Conservation (phyloP, 2,329 filamentous ascomycete species). For the Rhinocladiella similis region DNA sequence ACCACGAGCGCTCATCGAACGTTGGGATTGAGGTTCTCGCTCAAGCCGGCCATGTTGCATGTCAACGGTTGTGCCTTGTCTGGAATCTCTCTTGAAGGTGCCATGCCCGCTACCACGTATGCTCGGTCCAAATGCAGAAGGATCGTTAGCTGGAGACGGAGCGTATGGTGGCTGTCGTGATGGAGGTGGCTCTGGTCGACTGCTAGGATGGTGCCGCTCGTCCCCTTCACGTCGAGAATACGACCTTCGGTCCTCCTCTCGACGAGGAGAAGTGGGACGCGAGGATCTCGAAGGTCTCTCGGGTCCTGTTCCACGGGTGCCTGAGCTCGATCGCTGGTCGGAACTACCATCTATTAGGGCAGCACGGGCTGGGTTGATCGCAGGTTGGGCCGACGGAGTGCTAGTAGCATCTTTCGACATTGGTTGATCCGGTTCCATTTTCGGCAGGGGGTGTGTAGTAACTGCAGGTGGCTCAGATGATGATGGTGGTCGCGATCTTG, state of each 20-base stretch:
- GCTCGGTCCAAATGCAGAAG: not conserved
- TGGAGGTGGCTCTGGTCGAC: slow-evolving; percentile 11
- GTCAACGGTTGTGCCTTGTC: slow-evolving; percentile 35
- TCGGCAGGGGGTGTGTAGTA: slow-evolving; percentile 17
- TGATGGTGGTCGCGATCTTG: slow-evolving; percentile 23
- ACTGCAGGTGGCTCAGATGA: slow-evolving; percentile 5
- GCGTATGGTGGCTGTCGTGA: slow-evolving; percentile 2
- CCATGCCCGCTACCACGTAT: slow-evolving; percentile 9
- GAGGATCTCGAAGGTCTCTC: slow-evolving; percentile 22
- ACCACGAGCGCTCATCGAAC: slow-evolving; percentile 41
- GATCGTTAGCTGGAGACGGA: slow-evolving; percentile 5
- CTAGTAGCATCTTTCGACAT: not conserved
- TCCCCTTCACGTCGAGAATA: slow-evolving; percentile 24
- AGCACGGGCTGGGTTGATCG: slow-evolving; percentile 32
- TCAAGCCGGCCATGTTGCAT: slow-evolving; percentile 49
- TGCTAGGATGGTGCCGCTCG: slow-evolving; percentile 15
- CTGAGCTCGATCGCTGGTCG: slow-evolving; percentile 17
- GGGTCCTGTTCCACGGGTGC: slow-evolving; percentile 15
- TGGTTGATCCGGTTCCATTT: slow-evolving; percentile 21
- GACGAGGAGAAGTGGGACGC: slow-evolving; percentile 28
- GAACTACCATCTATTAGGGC: slow-evolving; percentile 31
- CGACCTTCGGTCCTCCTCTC: slow-evolving; percentile 26
- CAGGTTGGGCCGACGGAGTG: slow-evolving; percentile 24
- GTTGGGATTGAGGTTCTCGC: slow-evolving; percentile 35
- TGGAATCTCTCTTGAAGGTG: slow-evolving; percentile 16